Evolutionary conservation across 208 protist genomes (phyloP), one percentile per base, ranked within the genome.

Genomic region (Leishmania turanica): DNA sequence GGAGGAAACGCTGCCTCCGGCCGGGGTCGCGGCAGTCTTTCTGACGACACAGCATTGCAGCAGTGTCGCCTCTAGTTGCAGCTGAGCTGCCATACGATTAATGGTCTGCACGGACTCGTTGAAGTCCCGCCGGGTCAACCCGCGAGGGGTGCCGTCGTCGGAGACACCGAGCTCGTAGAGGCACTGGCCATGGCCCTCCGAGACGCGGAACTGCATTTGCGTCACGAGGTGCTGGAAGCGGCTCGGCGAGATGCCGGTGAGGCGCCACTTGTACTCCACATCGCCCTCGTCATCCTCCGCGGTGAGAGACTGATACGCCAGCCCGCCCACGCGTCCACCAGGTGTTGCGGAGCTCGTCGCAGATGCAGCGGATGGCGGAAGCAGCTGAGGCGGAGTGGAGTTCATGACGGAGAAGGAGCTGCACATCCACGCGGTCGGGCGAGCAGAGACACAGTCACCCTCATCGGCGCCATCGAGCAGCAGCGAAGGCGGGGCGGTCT

Each of bases 251-350:
- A 97, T 81, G 40, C 81, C 87, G 1, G 96, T 91, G 17, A 99
- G 91, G 42, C 98, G 96, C 93, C 96, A 98, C 87, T 99, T 99
- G 89, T 99, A 99, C 89, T 99, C 98, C 54, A 99, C 91, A 87
- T 98, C 95, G 37, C 98, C 98, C 77, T 98, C 94, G 54, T 99
- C 97, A 58, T 97, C 91, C 80, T 99, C 98, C 51, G 89, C 88
- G 24, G 60, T 74, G 17, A 99, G 90, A 15, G 78, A 78, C 17
- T 72, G 58, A 47, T 19, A 73, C 77, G 27, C 75, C 8, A 58
- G 9, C 77, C 27, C 49, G 42, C 53, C 49, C 9, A 21, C 31
- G 42, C 54, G 11, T 6, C n/a, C 58, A 68, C 27, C 27, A n/a
- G 31, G 9, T 56, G 71, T 53, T 24, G 49, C 19, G 8, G n/a